Conservation (phyloP, 2,329 filamentous ascomycete genomes). For the Didymella sp. region DNA sequence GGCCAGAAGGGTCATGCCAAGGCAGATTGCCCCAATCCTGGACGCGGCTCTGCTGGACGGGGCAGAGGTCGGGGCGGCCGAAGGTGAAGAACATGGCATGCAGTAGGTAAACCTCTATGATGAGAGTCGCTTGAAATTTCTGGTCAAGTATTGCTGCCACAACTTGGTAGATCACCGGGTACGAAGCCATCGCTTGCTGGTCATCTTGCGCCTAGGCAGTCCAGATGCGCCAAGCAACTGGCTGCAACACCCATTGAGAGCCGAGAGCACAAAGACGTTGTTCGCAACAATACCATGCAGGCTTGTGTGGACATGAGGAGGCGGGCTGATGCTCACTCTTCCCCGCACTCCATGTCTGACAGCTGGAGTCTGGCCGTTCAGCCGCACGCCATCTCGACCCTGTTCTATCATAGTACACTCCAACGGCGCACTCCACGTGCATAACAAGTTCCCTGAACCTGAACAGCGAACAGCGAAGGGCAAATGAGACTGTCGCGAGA, state of each 20-base stretch:
- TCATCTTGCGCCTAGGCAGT: not conserved
- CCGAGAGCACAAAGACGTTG: not conserved
- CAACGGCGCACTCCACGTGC: conserved; percentile 1
- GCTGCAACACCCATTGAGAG: not conserved
- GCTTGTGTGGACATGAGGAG: conserved; percentile 1
- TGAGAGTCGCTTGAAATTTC: not conserved
- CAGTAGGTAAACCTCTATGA: not conserved
- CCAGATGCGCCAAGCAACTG: not conserved
- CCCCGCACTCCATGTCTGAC: conserved; percentile 8
- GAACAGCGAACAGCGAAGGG: not conserved
- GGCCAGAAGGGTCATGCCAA: conserved; percentile 67
- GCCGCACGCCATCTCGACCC: conserved; percentile 9
- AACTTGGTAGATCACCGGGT: not conserved
- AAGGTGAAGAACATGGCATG: conserved; percentile 21
- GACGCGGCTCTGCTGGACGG: conserved; percentile 37
- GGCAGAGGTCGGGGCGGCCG: conserved; percentile 31
- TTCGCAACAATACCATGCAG: not conserved
- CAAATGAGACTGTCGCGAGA: not conserved
- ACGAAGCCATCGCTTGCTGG: not conserved
- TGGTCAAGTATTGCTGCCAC: conserved; percentile 1
- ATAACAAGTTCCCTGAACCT: not conserved
- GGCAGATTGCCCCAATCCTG: conserved; percentile 59
- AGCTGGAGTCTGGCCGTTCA: not conserved
- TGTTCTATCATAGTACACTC: not conserved
- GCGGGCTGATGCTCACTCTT: conserved; percentile 1